These are phyloP conservation scores for Globisporangium middletonii DNA, from an alignment of 352 stramenopile genomes.

Conservation along the genomic window DNA sequence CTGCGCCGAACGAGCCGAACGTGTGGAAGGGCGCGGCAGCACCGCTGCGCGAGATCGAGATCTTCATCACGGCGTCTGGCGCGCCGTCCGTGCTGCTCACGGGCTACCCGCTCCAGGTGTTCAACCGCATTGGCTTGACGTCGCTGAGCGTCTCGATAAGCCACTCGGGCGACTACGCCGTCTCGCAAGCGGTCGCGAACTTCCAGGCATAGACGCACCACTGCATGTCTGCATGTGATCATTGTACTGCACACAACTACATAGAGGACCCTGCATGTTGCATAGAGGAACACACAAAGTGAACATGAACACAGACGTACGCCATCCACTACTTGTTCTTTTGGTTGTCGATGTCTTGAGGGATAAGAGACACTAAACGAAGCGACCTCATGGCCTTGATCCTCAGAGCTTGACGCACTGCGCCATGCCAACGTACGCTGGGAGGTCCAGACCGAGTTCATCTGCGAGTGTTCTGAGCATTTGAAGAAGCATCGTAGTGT, in stretches of 20 bases:
- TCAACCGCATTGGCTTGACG: conserved; percentile 63
- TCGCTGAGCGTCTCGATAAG: conserved; percentile 86
- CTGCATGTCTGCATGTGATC: background rate
- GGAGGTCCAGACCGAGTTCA: conserved; percentile 59
- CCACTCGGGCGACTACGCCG: conserved; percentile 84
- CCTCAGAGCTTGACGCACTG: conserved; percentile 48
- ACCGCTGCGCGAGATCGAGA: conserved; percentile 80
- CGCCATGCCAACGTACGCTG: conserved; percentile 48
- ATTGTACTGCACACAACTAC: background rate
- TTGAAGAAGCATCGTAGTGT: background rate
- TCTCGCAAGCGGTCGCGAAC: conserved; percentile 76
- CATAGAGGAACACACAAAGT: background rate
- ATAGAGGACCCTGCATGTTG: background rate
- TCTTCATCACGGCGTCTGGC: conserved; percentile 73
- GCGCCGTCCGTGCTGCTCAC: conserved; percentile 73
- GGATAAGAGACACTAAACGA: too few species aligned
- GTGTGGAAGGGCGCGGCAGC: conserved; percentile 70
- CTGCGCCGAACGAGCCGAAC: conserved; percentile 52
- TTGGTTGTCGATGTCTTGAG: background rate
- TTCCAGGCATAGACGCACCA: conserved; percentile 28
- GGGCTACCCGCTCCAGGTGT: conserved; percentile 70
- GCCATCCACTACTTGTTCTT: background rate
- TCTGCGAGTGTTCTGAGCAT: conserved; percentile 38
- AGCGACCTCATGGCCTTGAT: background rate
- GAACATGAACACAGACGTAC: background rate